Conservation (phyloP, 495 filamentous ascomycete genomes). For the Neurospora pannonica region DNA sequence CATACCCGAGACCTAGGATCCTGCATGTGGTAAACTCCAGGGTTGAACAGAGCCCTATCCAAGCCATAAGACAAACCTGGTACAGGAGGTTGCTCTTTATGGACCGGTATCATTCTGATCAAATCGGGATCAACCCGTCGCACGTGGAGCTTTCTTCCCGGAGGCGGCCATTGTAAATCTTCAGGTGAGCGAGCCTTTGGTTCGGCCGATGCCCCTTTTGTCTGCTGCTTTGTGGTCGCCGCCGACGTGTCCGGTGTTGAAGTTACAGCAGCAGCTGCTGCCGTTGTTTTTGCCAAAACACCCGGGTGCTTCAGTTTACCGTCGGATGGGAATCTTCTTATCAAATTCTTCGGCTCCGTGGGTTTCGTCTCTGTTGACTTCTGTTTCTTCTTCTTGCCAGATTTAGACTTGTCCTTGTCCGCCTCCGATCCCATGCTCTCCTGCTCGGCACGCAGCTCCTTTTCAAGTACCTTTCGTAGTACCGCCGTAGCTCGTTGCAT, state of each 20-base stretch:
- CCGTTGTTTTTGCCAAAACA: not conserved
- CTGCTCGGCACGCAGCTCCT: not conserved
- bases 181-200: not conserved
- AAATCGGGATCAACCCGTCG: constrained; percentile 15
- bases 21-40: constrained; percentile 84
- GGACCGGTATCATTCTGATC: constrained; percentile 32
- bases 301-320: not conserved
- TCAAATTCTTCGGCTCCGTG: not conserved
- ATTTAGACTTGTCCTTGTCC: not conserved
- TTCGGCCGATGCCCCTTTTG: not conserved
- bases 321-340: not conserved
- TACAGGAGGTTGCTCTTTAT: constrained; percentile 48
- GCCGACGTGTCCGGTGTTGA: constrained; percentile 6
- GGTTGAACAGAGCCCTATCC: constrained; percentile 89
- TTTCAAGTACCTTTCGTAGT: not conserved
- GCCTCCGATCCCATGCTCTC: not conserved
- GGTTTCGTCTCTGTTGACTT: not conserved
- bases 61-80: constrained; percentile 69
- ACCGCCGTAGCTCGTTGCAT: not conserved
- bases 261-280: constrained; percentile 7
- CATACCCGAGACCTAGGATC: constrained; percentile 80
- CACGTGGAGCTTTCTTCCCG: constrained; percentile 6
- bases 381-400: not conserved
- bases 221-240: not conserved
- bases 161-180: constrained; percentile 4